Evolutionary conservation across 1,284 basidiomycete genomes (phyloP).

Genomic region (Laetiporus sulphureus): DNA sequence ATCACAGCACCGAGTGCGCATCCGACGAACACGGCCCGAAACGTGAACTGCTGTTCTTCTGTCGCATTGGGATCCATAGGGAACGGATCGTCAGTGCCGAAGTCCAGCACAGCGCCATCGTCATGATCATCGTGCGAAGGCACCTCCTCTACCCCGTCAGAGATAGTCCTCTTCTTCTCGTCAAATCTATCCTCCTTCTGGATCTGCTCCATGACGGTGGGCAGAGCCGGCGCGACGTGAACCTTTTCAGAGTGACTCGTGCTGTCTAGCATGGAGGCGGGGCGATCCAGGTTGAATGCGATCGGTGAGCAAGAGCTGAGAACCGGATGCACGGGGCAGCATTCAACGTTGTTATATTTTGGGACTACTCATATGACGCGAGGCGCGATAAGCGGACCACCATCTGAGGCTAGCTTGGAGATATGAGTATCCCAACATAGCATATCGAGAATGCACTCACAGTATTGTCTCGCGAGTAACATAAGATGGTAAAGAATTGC

Average conservation of each 20-base stretch:
- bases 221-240: neutral
- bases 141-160: constrained; percentile 5
- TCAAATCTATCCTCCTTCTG: constrained; percentile 1
- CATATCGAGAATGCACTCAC: no score
- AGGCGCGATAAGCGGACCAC: constrained; percentile 1
- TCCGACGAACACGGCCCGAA: constrained; percentile 12
- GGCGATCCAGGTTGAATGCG: no score
- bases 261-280: no score
- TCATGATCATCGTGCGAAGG: constrained; percentile 5
- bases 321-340: neutral
- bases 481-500: no score
- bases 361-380: neutral
- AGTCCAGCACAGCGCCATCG: constrained; percentile 6
- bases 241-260: neutral
- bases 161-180: constrained; percentile 8
- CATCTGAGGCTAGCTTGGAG: neutral
- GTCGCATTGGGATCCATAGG: constrained; percentile 15
- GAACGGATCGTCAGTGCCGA: constrained; percentile 16
- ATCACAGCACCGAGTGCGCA: constrained; percentile 10
- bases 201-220: constrained; percentile 5
- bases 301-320: neutral
- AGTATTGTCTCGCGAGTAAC: no score
- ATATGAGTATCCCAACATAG: constrained; percentile 2
- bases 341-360: neutral
- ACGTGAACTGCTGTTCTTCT: constrained; percentile 16